phyloP scores from a whole-genome alignment of 768 basidiomycete genomes.

The Kwoniella botswanensis region DNA sequence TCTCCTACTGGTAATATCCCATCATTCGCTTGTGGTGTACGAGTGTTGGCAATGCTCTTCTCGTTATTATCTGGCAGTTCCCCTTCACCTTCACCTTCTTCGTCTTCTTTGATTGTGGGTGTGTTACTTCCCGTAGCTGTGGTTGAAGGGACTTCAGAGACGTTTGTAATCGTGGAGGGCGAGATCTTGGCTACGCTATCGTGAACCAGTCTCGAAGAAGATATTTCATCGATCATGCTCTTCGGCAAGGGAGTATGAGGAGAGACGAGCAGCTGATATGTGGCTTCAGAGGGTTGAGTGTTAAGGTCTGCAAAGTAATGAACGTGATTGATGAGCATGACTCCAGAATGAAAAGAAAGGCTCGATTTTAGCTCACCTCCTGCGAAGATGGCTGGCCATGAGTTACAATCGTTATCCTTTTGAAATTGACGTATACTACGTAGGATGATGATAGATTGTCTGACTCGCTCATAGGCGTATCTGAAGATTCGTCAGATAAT shows the following conservation, averaged over 20 bases:
- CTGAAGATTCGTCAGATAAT: conserved; percentile 48
- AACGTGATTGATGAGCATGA: neutral
- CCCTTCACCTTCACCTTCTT: conserved; percentile 50
- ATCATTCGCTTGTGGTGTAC: conserved; percentile 67
- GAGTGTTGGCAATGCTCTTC: conserved; percentile 71
- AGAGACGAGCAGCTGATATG: conserved; percentile 76
- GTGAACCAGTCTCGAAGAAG: conserved; percentile 65
- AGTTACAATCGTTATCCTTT: conserved; percentile 59
- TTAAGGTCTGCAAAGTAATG: conserved; percentile 74
- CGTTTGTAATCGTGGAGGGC: neutral
- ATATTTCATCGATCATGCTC: conserved; percentile 65
- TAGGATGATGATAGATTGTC: conserved; percentile 77
- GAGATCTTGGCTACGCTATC: conserved; percentile 48
- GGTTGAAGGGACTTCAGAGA: conserved; percentile 32
- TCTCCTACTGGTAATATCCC: conserved; percentile 71
- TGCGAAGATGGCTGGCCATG: conserved; percentile 81
- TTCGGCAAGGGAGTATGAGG: conserved; percentile 63
- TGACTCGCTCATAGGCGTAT: conserved; percentile 79
- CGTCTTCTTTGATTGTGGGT: conserved; percentile 59
- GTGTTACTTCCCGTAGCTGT: conserved; percentile 21
- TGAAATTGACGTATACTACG: conserved; percentile 69
- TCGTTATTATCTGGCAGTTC: conserved; percentile 39
- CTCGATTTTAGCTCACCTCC: conserved; percentile 67
- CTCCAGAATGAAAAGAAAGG: neutral
- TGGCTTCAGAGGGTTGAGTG: conserved; percentile 77